Percentiles rank a stretch among this genome's conserved stretches.
phyloP scores from a whole-genome alignment of 805 yeast genomes.

The Kluyveromyces aestuarii region DNA sequence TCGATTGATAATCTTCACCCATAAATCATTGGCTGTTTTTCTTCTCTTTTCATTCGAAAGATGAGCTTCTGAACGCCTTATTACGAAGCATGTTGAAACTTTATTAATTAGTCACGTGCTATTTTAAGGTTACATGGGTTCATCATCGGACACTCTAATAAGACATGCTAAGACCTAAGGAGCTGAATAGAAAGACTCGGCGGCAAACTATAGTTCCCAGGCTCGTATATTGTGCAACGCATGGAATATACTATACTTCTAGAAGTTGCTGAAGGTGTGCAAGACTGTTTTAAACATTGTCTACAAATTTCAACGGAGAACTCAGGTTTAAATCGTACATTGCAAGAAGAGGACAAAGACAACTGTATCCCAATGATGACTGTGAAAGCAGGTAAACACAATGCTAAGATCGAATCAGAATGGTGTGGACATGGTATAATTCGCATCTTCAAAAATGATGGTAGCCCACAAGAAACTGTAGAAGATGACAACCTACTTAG shows the following conservation, averaged over 20 bases:
- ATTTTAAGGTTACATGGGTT: too few species aligned
- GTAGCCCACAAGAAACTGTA: neutral
- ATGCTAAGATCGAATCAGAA: slow-evolving; percentile 34
- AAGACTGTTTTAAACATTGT: neutral
- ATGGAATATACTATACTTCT: slow-evolving; percentile 2
- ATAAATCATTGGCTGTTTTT: neutral
- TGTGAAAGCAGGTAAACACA: neutral
- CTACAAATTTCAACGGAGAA: neutral
- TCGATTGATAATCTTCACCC: neutral
- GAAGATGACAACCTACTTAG: slow-evolving; percentile 15
- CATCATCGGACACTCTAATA: too few species aligned
- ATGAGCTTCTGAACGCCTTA: neutral
- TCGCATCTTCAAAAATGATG: slow-evolving; percentile 46
- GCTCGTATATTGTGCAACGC: neutral
- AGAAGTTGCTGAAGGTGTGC: neutral
- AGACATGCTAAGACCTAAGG: neutral
- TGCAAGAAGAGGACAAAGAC: slow-evolving; percentile 4
- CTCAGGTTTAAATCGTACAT: neutral
- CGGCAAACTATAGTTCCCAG: neutral
- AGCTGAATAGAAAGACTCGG: neutral
- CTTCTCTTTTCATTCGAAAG: neutral
- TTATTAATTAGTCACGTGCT: neutral
- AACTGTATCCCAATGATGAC: slow-evolving; percentile 8
- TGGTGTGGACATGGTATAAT: slow-evolving; percentile 69
- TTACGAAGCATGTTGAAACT: neutral